Base-by-base conservation (phyloP, 2,329 filamentous ascomycete species). In the Talaromyces sp. region DNA sequence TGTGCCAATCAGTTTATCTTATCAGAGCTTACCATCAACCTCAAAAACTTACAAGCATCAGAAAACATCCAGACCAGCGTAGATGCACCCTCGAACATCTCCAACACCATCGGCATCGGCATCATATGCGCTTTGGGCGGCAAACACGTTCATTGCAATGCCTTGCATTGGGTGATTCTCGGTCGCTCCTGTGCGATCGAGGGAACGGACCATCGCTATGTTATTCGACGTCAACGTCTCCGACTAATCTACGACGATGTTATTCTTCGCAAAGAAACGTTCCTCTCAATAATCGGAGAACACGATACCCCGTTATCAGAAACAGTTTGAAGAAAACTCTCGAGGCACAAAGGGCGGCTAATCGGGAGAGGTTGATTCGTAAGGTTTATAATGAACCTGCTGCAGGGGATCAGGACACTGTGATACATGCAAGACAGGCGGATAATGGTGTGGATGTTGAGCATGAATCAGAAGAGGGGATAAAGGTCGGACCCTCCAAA, bases 291-390 rank as follows among this genome's bases (percentile, higher is more conserved):
- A 45, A 21, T 13, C 22, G 50, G 21, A 65, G 67, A 28, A 59
- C 66, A 28, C 46, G 62, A 13, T 61, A 66, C 33, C 48, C 43
- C 6, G 64, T 75, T 33, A 64, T 70, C 56, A 62, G 65, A 28
- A 65, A 69, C 51, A 75, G 70, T 53, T 68, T 76, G 21, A 62
- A 63, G 31, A 70, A 69, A 57, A 77, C 75, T 5, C 67, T 77
- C 33, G 70, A 75, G 56, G 74, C 73, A 22, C 75, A 77, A 62
- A 73, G 75, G 40, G 62, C 63, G 11, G 64, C 65, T 10, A 78
- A 78, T 61, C 68, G 70, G 46, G 67, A 67, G 36, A 65, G 66
- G 25, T 53, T 75, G 36, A 64, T 75, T 46, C 72, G 73, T 54
- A 72, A 68, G 60, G 60, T 72, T 21, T 60, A 63, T 25, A 46